Evolutionary conservation across 441 rosid genomes (phyloP), one percentile per base, ranked within the genome.

Genomic region (Erodium chrysanthum): DNA sequence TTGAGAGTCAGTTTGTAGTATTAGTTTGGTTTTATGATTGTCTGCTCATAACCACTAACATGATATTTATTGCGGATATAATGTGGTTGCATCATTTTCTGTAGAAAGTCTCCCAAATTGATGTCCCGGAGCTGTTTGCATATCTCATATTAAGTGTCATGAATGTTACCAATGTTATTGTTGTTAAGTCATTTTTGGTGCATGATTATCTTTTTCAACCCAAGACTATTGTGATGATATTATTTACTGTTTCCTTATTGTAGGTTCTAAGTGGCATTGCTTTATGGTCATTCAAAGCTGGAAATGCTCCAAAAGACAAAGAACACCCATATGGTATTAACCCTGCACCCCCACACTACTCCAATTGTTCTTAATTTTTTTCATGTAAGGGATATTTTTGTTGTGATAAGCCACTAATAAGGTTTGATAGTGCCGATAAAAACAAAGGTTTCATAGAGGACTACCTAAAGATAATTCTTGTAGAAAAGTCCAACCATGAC

Each of bases 201-300:
- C 21, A 5, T 52, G 59, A 17, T 18, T 52, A 52, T 52, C 59
- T 52, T 15, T 17, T 52, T 52, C 7, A 52, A 52, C 22, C 59
- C 15, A 52, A 52, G 59, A 52, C 59, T 17, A 15, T 52, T 15
- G 59, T 5, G 59, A 52, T 15, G 2, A 17, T 15, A 52, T 52
- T 7, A 52, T 52, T 6, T 52, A 52, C 23, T 17, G 22, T 40
- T 65, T 7, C 20, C 59, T 27, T 69, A 37, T 67, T 71, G 74
- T 81, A 92, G 96, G 94, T 92, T 70, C 85, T 93, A 33, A 93
- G 98, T 71, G 89, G 90, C 15, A 78, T 93, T 75, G 96, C 98
- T 69, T 80, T 93, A 21, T 77, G 81, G 80, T 89, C 95, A 33
- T 91, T 80, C 79, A 88, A 82, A 84, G 98, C 95, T 74, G 98